A percentile compares a stretch with the other conserved stretches of the same genome.
Evolutionary conservation across 2,329 filamentous ascomycete species (phyloP).

Genomic region (Tolypocladium endophyticum): DNA sequence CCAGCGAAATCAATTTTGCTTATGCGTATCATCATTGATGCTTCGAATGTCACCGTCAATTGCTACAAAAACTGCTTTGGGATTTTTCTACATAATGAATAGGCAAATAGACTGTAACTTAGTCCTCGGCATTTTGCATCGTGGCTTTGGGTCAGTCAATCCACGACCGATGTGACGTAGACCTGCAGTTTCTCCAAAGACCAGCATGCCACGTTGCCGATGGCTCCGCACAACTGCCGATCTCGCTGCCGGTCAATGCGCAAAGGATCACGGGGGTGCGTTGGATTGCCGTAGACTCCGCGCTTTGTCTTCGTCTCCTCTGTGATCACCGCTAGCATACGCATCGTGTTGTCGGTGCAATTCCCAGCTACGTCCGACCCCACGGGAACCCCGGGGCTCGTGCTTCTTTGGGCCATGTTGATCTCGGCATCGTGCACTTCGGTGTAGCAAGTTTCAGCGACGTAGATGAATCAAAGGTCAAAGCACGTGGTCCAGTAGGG

Average conservation of each 20-base stretch:
- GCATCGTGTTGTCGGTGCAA: background rate
- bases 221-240: background rate
- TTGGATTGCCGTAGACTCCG: too few species aligned
- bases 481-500: too few species aligned
- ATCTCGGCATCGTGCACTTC: background rate
- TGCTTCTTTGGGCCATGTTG: background rate
- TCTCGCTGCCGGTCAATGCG: background rate
- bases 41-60: too few species aligned
- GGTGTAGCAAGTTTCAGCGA: background rate
- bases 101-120: too few species aligned
- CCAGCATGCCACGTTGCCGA: background rate
- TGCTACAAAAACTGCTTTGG: too few species aligned
- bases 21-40: too few species aligned
- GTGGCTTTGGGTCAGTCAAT: too few species aligned
- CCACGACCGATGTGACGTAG: too few species aligned
- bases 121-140: too few species aligned
- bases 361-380: background rate
- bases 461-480: too few species aligned
- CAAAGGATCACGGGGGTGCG: background rate
- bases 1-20: too few species aligned
- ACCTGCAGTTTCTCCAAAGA: background rate
- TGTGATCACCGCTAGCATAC: background rate
- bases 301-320: background rate
- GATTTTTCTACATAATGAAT: too few species aligned
- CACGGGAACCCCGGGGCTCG: background rate